Evolutionary conservation across 805 yeast genomes (phyloP), one percentile per base, ranked within the genome.

Genomic region (Candida qinlingensis): DNA sequence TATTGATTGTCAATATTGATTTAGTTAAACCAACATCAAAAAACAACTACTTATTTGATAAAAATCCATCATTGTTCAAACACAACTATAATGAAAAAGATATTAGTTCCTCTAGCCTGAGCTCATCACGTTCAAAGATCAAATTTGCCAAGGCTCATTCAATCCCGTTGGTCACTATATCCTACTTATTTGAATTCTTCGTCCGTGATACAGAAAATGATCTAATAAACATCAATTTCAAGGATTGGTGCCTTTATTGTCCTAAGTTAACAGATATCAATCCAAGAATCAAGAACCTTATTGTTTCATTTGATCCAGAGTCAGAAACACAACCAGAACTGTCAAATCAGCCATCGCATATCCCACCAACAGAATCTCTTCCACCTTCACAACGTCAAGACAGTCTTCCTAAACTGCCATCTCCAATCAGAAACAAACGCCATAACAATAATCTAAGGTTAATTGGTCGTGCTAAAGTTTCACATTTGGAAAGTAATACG

Each of bases 81-180:
- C 53, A 52, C 6, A 44, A 38, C 8, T 47, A 39, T 42, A 46
- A 60, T 60, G 62, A 48, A 64, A 57, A 46, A 9, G 50, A 37
- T 4, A 39, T 42, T 6, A 41, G 47, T 10, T 48, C 54, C 42
- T 45, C 53, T 8, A 60, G 66, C 10, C 72, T 67, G 2, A 60
- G 70, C 7, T 71, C 83, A 1, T 72, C 83, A 4, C 75, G 69
- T 46, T 76, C 71, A 48, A 82, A 82, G 55, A 72, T 82, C 42
- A 66, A 68, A 44, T 85, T 85, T 33, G 82, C 85, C 1, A 79
- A 78, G 50, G 65, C 66, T 33, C 77, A 85, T 78, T 59, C 64
- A 31, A 73, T 81, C 10, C 87, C 87, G 0, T 74, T 82, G n/a
- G 75, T 79, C 0, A 74, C 85, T 0, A 50, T 76, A 2, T 75